Percentiles rank a stretch among this genome's conserved stretches.
These are phyloP conservation scores for Rhinocladiella mackenziei DNA, from an alignment of 2,329 filamentous ascomycete genomes.

Conservation along the genomic window DNA sequence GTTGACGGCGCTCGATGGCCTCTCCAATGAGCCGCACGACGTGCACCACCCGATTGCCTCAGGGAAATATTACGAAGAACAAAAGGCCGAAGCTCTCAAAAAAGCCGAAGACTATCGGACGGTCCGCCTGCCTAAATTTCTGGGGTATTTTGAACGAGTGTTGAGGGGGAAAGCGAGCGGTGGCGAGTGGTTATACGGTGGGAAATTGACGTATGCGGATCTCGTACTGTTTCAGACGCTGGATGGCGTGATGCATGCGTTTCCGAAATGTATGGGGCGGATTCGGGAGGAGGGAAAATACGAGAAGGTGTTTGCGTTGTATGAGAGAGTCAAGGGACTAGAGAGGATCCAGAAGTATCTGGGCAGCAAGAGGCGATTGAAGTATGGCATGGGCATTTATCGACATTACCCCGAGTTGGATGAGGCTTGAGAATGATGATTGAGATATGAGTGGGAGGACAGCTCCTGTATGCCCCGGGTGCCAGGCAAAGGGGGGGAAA, in stretches of 20 bases:
- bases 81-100: constrained; percentile 62
- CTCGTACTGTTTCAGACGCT: constrained; percentile 68
- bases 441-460: too few relatives aligned
- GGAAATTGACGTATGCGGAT: constrained; percentile 66
- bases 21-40: constrained; percentile 70
- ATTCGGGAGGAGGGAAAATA: constrained; percentile 57
- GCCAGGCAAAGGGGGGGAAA: too few relatives aligned
- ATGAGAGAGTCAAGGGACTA: constrained; percentile 59
- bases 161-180: constrained; percentile 56
- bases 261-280: constrained; percentile 61
- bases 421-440: too few relatives aligned
- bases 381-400: constrained; percentile 64
- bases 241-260: constrained; percentile 58
- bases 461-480: too few relatives aligned
- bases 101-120: constrained; percentile 57
- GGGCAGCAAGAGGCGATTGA: constrained; percentile 57
- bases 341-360: constrained; percentile 67
- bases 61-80: constrained; percentile 66
- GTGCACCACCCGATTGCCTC: constrained; percentile 67
- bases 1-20: constrained; percentile 66
- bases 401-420: constrained; percentile 72
- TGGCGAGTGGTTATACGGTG: constrained; percentile 63
- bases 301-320: constrained; percentile 58
- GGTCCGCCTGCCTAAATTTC: constrained; percentile 65
- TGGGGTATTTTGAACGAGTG: constrained; percentile 66